Evolutionary conservation across 805 yeast species (phyloP).

Genomic region (Suhomyces kilbournensis): DNA sequence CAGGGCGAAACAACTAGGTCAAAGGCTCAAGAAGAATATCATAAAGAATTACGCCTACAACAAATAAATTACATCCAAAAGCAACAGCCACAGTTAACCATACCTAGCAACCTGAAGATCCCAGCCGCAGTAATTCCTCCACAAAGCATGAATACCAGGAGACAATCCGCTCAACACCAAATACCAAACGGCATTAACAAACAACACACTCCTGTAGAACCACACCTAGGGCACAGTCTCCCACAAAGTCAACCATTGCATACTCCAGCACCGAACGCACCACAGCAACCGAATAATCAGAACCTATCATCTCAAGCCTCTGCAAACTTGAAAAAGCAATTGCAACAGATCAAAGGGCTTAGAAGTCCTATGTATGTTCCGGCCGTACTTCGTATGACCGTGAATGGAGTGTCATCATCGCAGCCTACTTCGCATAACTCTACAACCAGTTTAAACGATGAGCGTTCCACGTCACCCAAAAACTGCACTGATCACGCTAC

Average conservation of each 20-base stretch:
- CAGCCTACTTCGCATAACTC: background rate
- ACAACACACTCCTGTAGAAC: conserved; percentile 12
- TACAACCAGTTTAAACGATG: conserved; percentile 6
- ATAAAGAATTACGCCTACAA: conserved; percentile 2
- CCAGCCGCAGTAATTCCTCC: conserved; percentile 28
- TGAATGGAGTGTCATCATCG: conserved; percentile 8
- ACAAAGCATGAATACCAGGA: conserved; percentile 19
- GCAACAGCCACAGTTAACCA: background rate
- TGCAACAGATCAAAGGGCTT: conserved; percentile 75
- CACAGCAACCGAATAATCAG: background rate
- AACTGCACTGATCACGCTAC: background rate
- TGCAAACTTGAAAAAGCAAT: conserved; percentile 19
- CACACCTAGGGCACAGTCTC: conserved; percentile 16
- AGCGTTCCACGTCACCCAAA: conserved; percentile 9
- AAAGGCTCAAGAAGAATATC: conserved; percentile 7
- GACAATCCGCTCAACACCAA: conserved; percentile 6
- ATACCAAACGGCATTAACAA: background rate
- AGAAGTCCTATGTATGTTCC: conserved; percentile 87
- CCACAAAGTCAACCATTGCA: conserved; percentile 11
- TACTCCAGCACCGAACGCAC: background rate
- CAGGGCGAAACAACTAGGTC: background rate
- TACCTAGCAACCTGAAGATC: conserved; percentile 5
- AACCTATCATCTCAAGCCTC: background rate
- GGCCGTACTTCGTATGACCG: conserved; percentile 66
- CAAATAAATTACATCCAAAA: conserved; percentile 2